A percentile compares a stretch with the other conserved stretches of the same genome.
phyloP scores from a whole-genome alignment of 257 asterid species.

The Osmanthus fragrans region DNA sequence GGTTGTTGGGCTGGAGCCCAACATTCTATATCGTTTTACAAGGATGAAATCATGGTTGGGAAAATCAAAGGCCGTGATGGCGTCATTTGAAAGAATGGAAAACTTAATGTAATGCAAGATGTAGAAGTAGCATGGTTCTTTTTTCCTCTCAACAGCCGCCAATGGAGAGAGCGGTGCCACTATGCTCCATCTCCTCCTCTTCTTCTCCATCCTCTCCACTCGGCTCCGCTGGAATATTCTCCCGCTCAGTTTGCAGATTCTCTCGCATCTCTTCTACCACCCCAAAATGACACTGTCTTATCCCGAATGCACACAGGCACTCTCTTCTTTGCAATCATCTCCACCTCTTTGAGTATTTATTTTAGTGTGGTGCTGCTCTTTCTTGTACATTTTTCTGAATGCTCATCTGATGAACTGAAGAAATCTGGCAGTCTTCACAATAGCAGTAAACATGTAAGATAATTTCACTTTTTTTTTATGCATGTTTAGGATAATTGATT shows the following conservation, averaged over 20 bases:
- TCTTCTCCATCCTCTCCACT: conserved; percentile 53
- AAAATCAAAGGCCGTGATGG: too few species aligned
- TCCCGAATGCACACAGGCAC: conserved; percentile 43
- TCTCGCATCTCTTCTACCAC: conserved; percentile 32
- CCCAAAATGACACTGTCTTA: conserved; percentile 51
- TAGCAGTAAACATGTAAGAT: conserved; percentile 10
- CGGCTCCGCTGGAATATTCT: conserved; percentile 59
- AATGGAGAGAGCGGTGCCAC: conserved; percentile 78
- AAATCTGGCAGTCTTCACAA: conserved; percentile 11
- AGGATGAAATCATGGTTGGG: too few species aligned
- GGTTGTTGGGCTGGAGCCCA: too few species aligned
- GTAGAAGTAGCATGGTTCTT: not conserved
- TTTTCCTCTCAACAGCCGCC: conserved; percentile 17
- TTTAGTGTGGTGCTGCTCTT: conserved; percentile 14
- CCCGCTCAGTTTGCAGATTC: conserved; percentile 58
- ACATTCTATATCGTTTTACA: too few species aligned
- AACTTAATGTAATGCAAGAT: too few species aligned
- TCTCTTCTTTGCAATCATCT: conserved; percentile 45
- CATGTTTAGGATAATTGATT: not conserved
- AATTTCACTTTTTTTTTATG: conserved; percentile 15
- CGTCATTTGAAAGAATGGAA: too few species aligned
- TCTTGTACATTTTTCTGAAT: conserved; percentile 29
- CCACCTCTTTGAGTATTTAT: conserved; percentile 28
- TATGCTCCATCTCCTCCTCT: conserved; percentile 64
- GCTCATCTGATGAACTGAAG: conserved; percentile 25